These are phyloP conservation scores for Podosphaera xanthii DNA, from an alignment of 2,329 filamentous ascomycete species.

Conservation along the genomic window DNA sequence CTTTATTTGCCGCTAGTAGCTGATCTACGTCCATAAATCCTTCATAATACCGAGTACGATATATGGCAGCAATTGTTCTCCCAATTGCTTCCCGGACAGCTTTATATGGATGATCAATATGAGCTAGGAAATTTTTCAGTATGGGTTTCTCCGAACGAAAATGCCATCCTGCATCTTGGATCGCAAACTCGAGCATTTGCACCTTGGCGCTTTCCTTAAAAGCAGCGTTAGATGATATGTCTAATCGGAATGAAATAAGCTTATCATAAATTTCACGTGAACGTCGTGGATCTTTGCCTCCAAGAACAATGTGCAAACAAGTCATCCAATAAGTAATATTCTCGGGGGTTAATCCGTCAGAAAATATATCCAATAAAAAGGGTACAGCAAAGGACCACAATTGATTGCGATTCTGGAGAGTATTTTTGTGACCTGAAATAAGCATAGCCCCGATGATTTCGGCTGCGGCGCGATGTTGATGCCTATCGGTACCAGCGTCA, in stretches of 20 bases:
- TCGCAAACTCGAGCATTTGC: slow-evolving; percentile 66
- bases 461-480: slow-evolving; percentile 85
- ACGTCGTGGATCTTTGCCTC: slow-evolving; percentile 72
- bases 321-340: slow-evolving; percentile 90
- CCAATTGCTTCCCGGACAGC: slow-evolving; percentile 90
- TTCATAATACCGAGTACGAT: slow-evolving; percentile 81
- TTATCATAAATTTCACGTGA: slow-evolving; percentile 68
- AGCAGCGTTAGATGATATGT: slow-evolving; percentile 86
- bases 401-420: slow-evolving; percentile 45
- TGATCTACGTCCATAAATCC: slow-evolving; percentile 61
- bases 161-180: slow-evolving; percentile 84
- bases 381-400: slow-evolving; percentile 85
- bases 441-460: slow-evolving; percentile 81
- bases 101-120: slow-evolving; percentile 96
- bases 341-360: slow-evolving; percentile 82
- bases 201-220: slow-evolving; percentile 99
- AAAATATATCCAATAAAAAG: slow-evolving; percentile 63
- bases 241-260: slow-evolving; percentile 65
- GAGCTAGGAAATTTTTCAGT: slow-evolving; percentile 64
- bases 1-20: slow-evolving; percentile 58
- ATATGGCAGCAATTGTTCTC: slow-evolving; percentile 66
- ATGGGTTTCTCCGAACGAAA: slow-evolving; percentile 81
- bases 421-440: slow-evolving; percentile 57
- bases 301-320: slow-evolving; percentile 71
- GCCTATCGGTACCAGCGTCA: slow-evolving; percentile 86